Percentiles rank a stretch among this genome's conserved stretches.
phyloP scores from a whole-genome alignment of 139 green algal genomes.

The Tetratostichococcus sp. region DNA sequence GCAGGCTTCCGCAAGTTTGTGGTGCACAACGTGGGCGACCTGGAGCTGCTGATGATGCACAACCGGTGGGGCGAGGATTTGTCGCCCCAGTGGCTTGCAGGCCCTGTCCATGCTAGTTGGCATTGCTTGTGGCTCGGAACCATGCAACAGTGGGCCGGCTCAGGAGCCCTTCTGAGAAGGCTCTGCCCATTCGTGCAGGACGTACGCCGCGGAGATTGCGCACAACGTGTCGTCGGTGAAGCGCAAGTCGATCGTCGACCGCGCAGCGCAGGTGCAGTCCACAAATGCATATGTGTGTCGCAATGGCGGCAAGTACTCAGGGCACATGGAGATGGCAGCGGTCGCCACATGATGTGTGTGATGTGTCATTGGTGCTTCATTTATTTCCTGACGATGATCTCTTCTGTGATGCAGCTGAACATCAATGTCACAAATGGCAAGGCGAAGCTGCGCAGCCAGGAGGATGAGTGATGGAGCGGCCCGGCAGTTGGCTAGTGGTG shows the following conservation, averaged over 20 bases:
- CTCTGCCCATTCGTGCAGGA: conserved; percentile 30
- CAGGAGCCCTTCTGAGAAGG: neutral
- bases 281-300: no score
- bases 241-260: conserved; percentile 94
- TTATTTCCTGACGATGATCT: no score
- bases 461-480: conserved; percentile 80
- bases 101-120: no score
- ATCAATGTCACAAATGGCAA: conserved; percentile 84
- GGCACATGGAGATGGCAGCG: no score
- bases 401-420: conserved; percentile 74
- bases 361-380: no score
- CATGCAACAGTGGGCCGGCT: no score
- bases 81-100: no score
- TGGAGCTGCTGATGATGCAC: conserved; percentile 99
- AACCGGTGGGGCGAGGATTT: conserved; percentile 84
- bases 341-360: no score
- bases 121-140: no score
- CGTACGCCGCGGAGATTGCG: conserved; percentile 89
- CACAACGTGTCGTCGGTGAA: conserved; percentile 93
- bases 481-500: neutral
- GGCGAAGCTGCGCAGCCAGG: conserved; percentile 88
- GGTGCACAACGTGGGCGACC: conserved; percentile 89
- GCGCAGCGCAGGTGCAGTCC: conserved; percentile 67
- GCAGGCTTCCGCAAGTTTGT: conserved; percentile 86
- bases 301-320: no score